Evolutionary conservation across 2,329 filamentous ascomycete species (phyloP), one percentile per base, ranked within the genome.

Genomic region (Fusarium verrucosum): DNA sequence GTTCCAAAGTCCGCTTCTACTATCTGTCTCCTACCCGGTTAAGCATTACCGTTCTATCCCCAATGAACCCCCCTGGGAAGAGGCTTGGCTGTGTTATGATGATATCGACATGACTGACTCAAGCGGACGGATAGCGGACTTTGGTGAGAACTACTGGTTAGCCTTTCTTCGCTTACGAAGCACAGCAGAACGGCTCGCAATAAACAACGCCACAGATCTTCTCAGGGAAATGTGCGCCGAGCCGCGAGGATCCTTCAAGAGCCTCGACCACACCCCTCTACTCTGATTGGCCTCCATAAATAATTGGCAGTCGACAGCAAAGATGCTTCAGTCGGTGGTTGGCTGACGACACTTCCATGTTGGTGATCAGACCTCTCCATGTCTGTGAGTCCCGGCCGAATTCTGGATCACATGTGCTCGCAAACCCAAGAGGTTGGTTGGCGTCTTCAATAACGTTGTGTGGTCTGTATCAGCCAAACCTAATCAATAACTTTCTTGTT

Each of bases 21-120:
- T n/a, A n/a, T n/a, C 10, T 28, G 11, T 23, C 13, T 41, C n/a
- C 23, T 44, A 17, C 37, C 23, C 60, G 47, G 41, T 42, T 64
- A 59, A 52, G 41, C 42, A 44, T 44, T 62, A 33, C 43, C 52
- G 41, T 52, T 19, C 30, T 32, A 14, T 53, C n/a, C 28, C 43
- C 26, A 35, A 28, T 13, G n/a, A n/a, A n/a, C n/a, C n/a, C 26
- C 43, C 40, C 36, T 41, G 36, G 28, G 28, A 35, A 32, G 54
- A 45, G 17, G 40, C 53, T 54, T 50, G 44, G 37, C 37, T 53
- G 49, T 30, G 40, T 37, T 23, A 32, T 32, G 14, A n/a, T 9
- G 11, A n/a, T n/a, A 36, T 69, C 37, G 23, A 36, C 37, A 32
- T 16, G 38, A 53, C 62, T 52, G 67, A 70, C 58, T 70, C 67